phyloP scores from a whole-genome alignment of 805 yeast genomes.

The Torulaspora delbrueckii region DNA sequence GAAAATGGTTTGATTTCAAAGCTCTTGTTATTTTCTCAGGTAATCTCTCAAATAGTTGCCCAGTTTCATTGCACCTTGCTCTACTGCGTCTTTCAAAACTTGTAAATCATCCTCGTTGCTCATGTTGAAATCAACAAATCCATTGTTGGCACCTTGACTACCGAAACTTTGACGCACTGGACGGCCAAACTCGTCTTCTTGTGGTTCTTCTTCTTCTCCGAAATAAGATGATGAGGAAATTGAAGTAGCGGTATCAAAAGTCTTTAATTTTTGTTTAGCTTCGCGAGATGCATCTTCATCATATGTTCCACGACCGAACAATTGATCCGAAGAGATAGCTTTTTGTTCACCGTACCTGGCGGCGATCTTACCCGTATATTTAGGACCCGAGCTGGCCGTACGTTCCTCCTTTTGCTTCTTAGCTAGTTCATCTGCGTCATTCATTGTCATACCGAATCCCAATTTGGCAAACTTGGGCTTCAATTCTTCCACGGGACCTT shows the following conservation, averaged over 20 bases:
- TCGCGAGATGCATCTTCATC: conserved; percentile 75
- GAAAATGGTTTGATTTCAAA: neutral
- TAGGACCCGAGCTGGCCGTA: conserved; percentile 48
- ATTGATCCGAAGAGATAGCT: conserved; percentile 93
- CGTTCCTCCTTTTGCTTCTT: conserved; percentile 37
- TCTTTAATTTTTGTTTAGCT: conserved; percentile 74
- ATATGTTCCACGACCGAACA: conserved; percentile 80
- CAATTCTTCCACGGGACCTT: conserved; percentile 27
- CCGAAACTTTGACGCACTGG: conserved; percentile 17
- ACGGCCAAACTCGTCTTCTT: conserved; percentile 29
- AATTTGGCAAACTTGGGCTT: conserved; percentile 73
- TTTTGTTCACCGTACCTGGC: conserved; percentile 81
- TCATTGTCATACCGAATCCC: conserved; percentile 85
- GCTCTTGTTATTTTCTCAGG: conserved; percentile 41
- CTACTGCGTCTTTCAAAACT: conserved; percentile 84
- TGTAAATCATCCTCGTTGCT: conserved; percentile 87
- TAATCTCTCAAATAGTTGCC: conserved; percentile 85
- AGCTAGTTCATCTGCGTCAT: conserved; percentile 48
- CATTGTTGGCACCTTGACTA: conserved; percentile 27
- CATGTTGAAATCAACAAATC: conserved; percentile 60
- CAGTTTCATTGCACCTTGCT: conserved; percentile 86
- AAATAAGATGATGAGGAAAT: conserved; percentile 91
- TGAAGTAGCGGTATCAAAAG: conserved; percentile 80
- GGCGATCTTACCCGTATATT: conserved; percentile 70
- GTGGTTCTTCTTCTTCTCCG: conserved; percentile 69